Evolutionary conservation across 805 yeast species (phyloP), one percentile per base, ranked within the genome.

Genomic region (Candida yuanshanica): DNA sequence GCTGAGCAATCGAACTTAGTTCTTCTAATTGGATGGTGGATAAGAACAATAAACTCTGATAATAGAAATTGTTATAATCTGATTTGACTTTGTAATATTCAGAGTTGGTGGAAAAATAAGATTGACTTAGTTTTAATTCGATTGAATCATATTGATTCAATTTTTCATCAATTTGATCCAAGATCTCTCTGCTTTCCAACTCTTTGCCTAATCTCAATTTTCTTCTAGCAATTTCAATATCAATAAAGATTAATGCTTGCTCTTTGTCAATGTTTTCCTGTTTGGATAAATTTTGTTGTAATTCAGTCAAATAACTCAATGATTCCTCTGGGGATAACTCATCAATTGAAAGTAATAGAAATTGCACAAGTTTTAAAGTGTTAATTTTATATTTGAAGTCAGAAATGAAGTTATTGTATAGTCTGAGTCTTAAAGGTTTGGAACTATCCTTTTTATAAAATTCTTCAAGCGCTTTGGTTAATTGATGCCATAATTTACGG

Each of bases 401-500:
- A 16, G 72, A 55, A 39, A 93, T 76, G 60, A 93, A 89, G 47
- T 75, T 76, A 43, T 79, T 77, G 62, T 75, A 91, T 39, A 91
- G 64, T 48, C 79, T 77, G 51, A 81, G 60, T 50, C 91, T 76
- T 42, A 86, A 63, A 1, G 74, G 65, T 27, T 60, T 63, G 12
- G 84, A 70, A 21, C 68, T 69, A 8, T 77, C 71, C 42, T 71
- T 68, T 33, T 66, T 67, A 65, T 77, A 91, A 56, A 90, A 75
- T 47, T 72, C 73, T 26, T 66, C 64, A 43, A 93, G 68, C 7
- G 77, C 64, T 46, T 77, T 75, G 2, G 96, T 86, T 58, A 93
- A 74, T 68, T 93, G 98, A 66, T 83, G 95, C 97, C 97, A 93
- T 59, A 91, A 74, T 62, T 88, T 89, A 52, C 95, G 72, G 57